Conservation (phyloP, 169 alveolate genomes). For the Plasmodium cynomolgi region DNA sequence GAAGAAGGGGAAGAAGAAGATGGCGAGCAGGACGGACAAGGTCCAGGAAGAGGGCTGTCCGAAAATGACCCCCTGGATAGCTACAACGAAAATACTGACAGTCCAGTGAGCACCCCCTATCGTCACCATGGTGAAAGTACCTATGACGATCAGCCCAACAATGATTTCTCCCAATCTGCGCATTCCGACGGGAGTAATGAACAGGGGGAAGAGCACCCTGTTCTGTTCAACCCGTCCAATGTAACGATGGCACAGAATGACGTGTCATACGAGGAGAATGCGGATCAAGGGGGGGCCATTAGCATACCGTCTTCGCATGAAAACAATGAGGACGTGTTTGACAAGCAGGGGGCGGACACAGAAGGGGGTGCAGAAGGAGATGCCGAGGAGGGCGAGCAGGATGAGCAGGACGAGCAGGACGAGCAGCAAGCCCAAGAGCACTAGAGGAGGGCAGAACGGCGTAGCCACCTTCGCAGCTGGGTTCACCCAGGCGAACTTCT, state of each 20-base stretch:
- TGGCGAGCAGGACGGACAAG: not conserved
- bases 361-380: not conserved
- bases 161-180: not conserved
- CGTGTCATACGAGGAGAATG: not conserved
- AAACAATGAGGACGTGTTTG: not conserved
- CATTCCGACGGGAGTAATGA: not conserved
- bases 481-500: not conserved
- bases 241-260: not conserved
- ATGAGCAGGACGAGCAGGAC: not conserved
- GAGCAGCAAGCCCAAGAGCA: not conserved
- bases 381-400: not conserved
- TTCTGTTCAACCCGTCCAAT: not conserved
- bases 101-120: not conserved
- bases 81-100: not conserved
- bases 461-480: not conserved
- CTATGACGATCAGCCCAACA: not conserved
- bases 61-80: not conserved
- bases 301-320: conserved; percentile 41
- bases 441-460: not conserved
- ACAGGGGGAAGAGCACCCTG: not conserved
- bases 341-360: not conserved
- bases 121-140: not conserved
- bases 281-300: conserved; percentile 8
- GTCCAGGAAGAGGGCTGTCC: not conserved
- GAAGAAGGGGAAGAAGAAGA: not conserved